phyloP scores from a whole-genome alignment of 805 yeast genomes.

The Alloascoidea africana region DNA sequence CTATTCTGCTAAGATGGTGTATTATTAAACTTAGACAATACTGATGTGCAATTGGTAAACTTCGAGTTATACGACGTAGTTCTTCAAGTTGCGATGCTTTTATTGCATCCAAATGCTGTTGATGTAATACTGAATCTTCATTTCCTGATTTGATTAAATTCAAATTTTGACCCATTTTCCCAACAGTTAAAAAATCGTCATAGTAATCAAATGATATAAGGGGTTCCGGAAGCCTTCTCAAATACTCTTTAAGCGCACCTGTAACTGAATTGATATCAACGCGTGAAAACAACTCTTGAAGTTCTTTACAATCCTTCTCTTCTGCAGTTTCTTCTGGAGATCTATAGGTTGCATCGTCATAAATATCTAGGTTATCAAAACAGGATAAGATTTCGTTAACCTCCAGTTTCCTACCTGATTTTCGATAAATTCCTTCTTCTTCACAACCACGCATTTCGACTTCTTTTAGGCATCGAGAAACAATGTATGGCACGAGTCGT shows the following conservation, averaged over 20 bases:
- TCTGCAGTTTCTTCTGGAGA: not conserved
- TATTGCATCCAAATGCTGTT: conserved; percentile 16
- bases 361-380: conserved; percentile 12
- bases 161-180: conserved; percentile 6
- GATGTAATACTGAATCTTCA: conserved; percentile 11
- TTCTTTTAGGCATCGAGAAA: conserved; percentile 56
- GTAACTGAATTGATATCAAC: conserved; percentile 79
- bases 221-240: conserved; percentile 76
- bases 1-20: conserved; percentile 50
- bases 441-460: conserved; percentile 67
- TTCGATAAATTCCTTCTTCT: conserved; percentile 79
- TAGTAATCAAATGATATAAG: conserved; percentile 60
- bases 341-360: not conserved
- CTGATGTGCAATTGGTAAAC: conserved; percentile 58
- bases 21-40: conserved; percentile 39
- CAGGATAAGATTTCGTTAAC: conserved; percentile 28
- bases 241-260: conserved; percentile 72
- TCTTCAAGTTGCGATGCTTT: conserved; percentile 29
- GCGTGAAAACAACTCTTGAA: not conserved
- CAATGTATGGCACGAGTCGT: conserved; percentile 46
- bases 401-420: conserved; percentile 70
- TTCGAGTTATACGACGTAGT: conserved; percentile 14
- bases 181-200: conserved; percentile 31
- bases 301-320: not conserved
- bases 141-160: too few relatives aligned